A percentile compares a stretch with the other conserved stretches of the same genome.
These are phyloP conservation scores for Silybum marianum DNA, from an alignment of 129 eudicot genomes.

Conservation along the genomic window DNA sequence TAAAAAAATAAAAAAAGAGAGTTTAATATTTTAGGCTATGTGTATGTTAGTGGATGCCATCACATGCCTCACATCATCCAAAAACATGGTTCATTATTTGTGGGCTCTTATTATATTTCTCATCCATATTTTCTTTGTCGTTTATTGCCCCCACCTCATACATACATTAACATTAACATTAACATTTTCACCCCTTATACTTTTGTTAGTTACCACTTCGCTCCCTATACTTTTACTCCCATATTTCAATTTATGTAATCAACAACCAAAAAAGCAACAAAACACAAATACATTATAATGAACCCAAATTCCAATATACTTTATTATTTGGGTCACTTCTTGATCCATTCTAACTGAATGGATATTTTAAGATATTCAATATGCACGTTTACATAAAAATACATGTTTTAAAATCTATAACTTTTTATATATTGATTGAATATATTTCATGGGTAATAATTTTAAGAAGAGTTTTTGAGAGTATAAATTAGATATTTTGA, in stretches of 20 bases:
- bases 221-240: background rate
- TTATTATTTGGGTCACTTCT: too few relatives aligned
- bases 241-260: background rate
- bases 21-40: slow-evolving; percentile 9
- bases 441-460: too few relatives aligned
- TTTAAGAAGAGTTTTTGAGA: background rate
- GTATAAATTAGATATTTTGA: background rate
- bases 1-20: background rate
- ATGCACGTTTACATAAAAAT: too few relatives aligned
- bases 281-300: background rate
- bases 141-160: slow-evolving; percentile 19
- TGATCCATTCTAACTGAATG: too few relatives aligned
- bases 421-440: too few relatives aligned
- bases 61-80: slow-evolving; percentile 25
- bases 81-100: slow-evolving; percentile 31
- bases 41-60: slow-evolving; percentile 25
- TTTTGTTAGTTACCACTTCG: background rate
- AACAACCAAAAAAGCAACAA: background rate
- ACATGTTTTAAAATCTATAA: too few relatives aligned
- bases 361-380: too few relatives aligned
- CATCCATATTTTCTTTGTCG: slow-evolving; percentile 11
- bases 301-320: background rate
- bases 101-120: slow-evolving; percentile 15
- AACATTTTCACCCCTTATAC: background rate
- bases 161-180: background rate